Base-by-base conservation (phyloP, 148 eudicot genomes). In the Pharnaceum exiguum region DNA sequence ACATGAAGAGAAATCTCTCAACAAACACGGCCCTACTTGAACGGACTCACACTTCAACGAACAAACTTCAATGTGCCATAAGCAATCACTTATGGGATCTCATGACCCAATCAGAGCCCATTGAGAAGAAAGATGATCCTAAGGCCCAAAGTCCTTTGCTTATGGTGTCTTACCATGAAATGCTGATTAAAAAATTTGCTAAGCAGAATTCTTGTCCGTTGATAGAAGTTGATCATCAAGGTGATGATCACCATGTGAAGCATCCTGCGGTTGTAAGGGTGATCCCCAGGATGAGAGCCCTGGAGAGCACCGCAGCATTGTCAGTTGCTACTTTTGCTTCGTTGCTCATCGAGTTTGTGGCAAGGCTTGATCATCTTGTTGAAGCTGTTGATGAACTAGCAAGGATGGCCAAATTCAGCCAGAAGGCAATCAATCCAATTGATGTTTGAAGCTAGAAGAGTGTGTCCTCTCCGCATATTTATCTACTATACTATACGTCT, bases 331-430 rank as follows among this genome's bases (percentile, higher is more conserved):
- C 80, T 9, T 84, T 84, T 51, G 74, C 79, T 25, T 78, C 86
- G 0, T 43, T 80, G 75, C 75, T 84, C 1, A 69, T 80, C 39
- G 86, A 84, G 67, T 81, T 84, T 60, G 79, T 84, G 23, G 81
- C 83, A 10, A 70, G 89, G 50, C 79, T 83, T 47, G 82, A 83
- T 51, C 82, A 80, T 57, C 71, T 83, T 63, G 85, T 83, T 50
- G 79, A 80, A 61, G 81, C 86, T 18, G 81, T 83, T 38, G 83
- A 77, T 35, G 72, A 70, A 35, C 83, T 84, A 31, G 57, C 77
- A 43, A 68, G 25, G 57, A 52, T 70, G 77, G 83, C 86, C 11
- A 73, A 70, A 60, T 84, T 84, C 70, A 77, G 71, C 48, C 21
- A 44, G 19, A 5, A 44, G 17, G 22, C 5, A 5, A 17, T 44